Conservation (phyloP, 106 monocot genomes). For the Apostasia ramifera region DNA sequence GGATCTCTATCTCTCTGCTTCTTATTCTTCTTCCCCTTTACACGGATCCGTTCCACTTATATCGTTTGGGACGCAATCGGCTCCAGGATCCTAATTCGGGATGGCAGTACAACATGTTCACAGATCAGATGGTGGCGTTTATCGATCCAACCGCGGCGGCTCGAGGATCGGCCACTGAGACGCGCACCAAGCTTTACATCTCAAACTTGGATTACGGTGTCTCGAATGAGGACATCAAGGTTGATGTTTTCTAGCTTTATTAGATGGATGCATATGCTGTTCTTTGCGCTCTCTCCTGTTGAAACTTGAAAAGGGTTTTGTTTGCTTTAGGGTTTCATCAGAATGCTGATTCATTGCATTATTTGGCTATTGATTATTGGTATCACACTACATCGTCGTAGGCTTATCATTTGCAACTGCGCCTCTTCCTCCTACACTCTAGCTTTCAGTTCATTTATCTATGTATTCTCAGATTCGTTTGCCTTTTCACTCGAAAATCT, state of each 20-base stretch:
- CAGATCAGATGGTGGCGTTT: conserved; percentile 17
- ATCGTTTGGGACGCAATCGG: conserved; percentile 26
- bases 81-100: conserved; percentile 57
- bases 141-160: conserved; percentile 16
- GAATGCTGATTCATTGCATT: background rate
- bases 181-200: conserved; percentile 74
- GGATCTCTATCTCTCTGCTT: conserved; percentile 16
- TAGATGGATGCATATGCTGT: background rate
- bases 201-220: conserved; percentile 80
- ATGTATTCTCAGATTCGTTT: too few relatives aligned
- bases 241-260: background rate
- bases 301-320: background rate
- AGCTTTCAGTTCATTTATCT: too few relatives aligned
- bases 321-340: background rate
- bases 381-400: too few relatives aligned
- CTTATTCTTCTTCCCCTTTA: background rate
- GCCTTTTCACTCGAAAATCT: too few relatives aligned
- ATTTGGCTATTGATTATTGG: too few relatives aligned
- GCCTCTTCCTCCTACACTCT: too few relatives aligned
- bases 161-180: conserved; percentile 46
- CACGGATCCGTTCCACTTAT: conserved; percentile 10
- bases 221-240: conserved; percentile 73
- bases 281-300: background rate
- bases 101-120: conserved; percentile 70
- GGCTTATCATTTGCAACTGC: too few relatives aligned